Base-by-base conservation (phyloP, 495 filamentous ascomycete species). In the Aspergillus biplanus region DNA sequence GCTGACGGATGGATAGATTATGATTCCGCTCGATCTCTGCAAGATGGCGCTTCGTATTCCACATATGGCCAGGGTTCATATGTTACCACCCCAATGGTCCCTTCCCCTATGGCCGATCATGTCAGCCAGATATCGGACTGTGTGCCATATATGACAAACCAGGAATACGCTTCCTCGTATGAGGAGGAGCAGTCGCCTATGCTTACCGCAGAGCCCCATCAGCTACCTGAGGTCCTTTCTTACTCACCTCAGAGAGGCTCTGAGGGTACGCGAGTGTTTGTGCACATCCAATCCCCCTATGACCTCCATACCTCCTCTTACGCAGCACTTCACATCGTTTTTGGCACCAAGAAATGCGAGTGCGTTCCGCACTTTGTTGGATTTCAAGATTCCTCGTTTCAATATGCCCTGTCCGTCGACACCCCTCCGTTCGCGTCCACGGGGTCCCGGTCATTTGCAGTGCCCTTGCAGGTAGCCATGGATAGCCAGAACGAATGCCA, bases 271-370 rank as follows among this genome's bases (percentile, higher is more conserved):
- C 83, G 85, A 63, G 78, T 97, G 7, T 78, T 82, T 47, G 83
- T 97, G 55, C 87, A 90, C 71, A 85, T 97, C 50, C 85, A 86
- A 63, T 89, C 87, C 12, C 83, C 87, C 33, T 90, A 89, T 72
- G 92, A 97, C 65, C 75, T 88, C 18, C 80, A 89, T 66, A 80
- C 83, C 18, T 80, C 85, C 4, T 79, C 83, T 4, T 72, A 81
- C 27, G 80, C 84, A 1, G 80, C 77, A 44, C 84, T 91, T 64
- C 87, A 80, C 65, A 75, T 97, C 31, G 85, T 88, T 35, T 96
- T 97, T 71, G 94, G 91, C 8, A 82, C 85, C 6, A 84, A 87
- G 66, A 83, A 85, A 73, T 89, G 86, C 73, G 78, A 82, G 44
- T 87, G 88, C 34, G 78, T 86, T 16, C 76, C 91, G 8, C 78